phyloP scores from a whole-genome alignment of 78 protist genomes.

The Polysphondylium violaceum region DNA sequence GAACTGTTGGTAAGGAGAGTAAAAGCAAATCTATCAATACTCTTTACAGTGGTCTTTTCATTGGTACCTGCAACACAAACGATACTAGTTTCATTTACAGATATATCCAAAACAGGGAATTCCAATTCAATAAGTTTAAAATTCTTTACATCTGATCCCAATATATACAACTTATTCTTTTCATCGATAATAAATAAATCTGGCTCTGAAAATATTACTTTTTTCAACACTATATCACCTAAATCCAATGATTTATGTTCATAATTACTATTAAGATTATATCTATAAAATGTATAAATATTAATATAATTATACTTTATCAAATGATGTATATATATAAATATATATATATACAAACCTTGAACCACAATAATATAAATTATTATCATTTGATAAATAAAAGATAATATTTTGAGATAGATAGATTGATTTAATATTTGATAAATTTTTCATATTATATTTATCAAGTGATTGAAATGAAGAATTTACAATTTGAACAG shows the following conservation, averaged over 20 bases:
- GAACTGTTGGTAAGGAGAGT: no score
- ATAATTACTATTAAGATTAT: neutral
- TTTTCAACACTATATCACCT: neutral
- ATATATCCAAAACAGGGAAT: neutral
- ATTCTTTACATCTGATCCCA: neutral
- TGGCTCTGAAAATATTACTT: constrained; percentile 21
- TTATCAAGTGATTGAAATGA: neutral
- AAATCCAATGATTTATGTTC: neutral
- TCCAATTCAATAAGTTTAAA: neutral
- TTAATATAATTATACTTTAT: neutral
- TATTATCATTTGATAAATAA: constrained; percentile 17
- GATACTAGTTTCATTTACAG: neutral
- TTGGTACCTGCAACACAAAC: neutral
- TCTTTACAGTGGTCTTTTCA: neutral
- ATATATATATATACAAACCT: constrained; percentile 41
- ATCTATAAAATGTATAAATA: constrained; percentile 6
- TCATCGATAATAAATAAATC: constrained; percentile 16
- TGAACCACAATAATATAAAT: constrained; percentile 34
- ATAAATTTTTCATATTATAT: neutral
- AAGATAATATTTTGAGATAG: neutral
- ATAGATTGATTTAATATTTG: constrained; percentile 1
- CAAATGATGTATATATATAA: neutral
- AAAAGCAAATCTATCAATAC: neutral
- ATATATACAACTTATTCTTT: neutral
- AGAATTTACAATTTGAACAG: neutral